Base-by-base conservation (phyloP, 208 protist species). In the Leishmania amazonensis region DNA sequence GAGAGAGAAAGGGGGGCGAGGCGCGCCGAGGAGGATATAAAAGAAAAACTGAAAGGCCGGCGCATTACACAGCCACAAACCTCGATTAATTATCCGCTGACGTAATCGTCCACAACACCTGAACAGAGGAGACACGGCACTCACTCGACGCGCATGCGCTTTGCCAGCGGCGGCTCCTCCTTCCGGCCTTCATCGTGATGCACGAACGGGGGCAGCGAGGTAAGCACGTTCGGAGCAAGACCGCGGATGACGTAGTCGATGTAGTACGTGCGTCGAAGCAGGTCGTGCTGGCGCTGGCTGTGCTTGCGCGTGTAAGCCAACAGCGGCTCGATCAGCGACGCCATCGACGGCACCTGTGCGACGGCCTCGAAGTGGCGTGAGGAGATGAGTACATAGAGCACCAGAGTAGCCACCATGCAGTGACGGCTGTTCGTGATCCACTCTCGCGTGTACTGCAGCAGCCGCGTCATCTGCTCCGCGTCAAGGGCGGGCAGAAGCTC, bases 341-440 rank as follows among this genome's bases (percentile, higher is more conserved):
- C 74, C 79, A 94, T 90, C 31, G 90, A 80, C 21, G 91, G 90
- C 82, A 96, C 78, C 58, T 83, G 76, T 8, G 87, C 87, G 17
- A 97, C 80, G n/a, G 88, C 88, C 15, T 84, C 79, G 76, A 92
- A 95, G 88, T 96, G 92, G 54, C 88, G 85, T 4, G 89, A 87
- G 19, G 80, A 83, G 47, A 98, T 75, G 7, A 97, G 88, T 53
- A 87, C 79, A 80, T 89, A 87, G 31, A 94, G 81, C 35, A 97
- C 91, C 24, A 98, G 75, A 68, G 88, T 96, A 13, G 94, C 95
- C 19, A 98, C 91, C 51, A 85, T 82, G 81, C 88, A 91, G 77
- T 96, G 89, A 5, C 94, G 93, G 60, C 92, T 96, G 88, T 97
- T 98, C 19, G 93, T 96, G 54, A 98, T 89, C 96, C 96, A 98